These are phyloP conservation scores for Globisporangium acanthophoron DNA, from an alignment of 352 stramenopile species.

Conservation along the genomic window DNA sequence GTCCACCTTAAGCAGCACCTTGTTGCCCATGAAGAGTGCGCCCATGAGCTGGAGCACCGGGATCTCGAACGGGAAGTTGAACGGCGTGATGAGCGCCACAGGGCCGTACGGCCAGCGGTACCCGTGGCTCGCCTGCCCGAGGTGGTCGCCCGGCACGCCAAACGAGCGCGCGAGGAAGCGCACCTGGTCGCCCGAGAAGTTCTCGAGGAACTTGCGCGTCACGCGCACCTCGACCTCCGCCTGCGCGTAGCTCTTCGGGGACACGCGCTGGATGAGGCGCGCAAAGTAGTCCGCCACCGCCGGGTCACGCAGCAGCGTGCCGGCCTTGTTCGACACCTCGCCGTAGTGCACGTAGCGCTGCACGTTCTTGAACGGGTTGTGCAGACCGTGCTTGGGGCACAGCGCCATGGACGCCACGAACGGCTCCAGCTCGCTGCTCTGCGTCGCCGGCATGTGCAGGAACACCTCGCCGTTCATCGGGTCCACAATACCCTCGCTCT, in stretches of 20 bases:
- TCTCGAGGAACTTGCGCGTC: slow-evolving; percentile 96
- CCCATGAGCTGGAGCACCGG: slow-evolving; percentile 98
- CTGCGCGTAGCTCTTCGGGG: slow-evolving; percentile 96
- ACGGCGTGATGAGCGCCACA: slow-evolving; percentile 95
- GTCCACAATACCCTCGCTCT: slow-evolving; percentile 88
- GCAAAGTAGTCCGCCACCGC: slow-evolving; percentile 95
- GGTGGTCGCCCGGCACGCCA: slow-evolving; percentile 94
- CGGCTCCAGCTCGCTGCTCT: slow-evolving; percentile 80
- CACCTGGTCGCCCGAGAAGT: slow-evolving; percentile 96
- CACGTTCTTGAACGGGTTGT: slow-evolving; percentile 98
- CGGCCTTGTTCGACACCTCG: slow-evolving; percentile 79
- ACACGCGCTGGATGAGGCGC: slow-evolving; percentile 94
- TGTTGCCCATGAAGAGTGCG: slow-evolving; percentile 98
- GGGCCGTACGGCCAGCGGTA: slow-evolving; percentile 96
- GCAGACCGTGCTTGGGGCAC: slow-evolving; percentile 95
- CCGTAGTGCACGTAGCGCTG: slow-evolving; percentile 91
- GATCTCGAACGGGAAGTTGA: slow-evolving; percentile 99
- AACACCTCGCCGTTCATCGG: slow-evolving; percentile 94
- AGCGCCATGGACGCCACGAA: slow-evolving; percentile 92
- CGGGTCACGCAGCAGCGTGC: slow-evolving; percentile 76
- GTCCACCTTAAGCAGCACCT: slow-evolving; percentile 93
- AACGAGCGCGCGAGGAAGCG: slow-evolving; percentile 96
- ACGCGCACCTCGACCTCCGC: slow-evolving; percentile 90
- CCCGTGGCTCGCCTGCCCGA: slow-evolving; percentile 91
- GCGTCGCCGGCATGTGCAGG: slow-evolving; percentile 91